Evolutionary conservation across 345 rosid genomes (phyloP).

Genomic region (Syzygium grande): DNA sequence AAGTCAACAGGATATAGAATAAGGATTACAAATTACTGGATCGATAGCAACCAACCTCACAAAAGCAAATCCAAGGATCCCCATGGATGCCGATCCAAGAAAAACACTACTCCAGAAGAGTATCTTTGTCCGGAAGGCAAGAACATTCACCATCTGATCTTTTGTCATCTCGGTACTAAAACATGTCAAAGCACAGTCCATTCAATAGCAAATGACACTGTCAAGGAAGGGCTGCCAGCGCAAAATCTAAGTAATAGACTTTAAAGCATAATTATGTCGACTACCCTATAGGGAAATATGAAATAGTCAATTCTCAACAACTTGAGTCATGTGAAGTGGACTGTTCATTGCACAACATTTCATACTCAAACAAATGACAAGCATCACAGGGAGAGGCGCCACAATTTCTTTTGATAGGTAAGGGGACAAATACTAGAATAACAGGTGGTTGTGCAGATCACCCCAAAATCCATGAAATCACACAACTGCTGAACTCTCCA

Average conservation of each 20-base stretch:
- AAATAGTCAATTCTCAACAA: background rate
- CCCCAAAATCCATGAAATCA: too few species aligned
- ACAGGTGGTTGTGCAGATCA: too few species aligned
- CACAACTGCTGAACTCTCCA: too few species aligned
- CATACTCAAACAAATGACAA: background rate
- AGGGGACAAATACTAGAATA: too few species aligned
- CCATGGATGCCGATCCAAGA: constrained; percentile 58
- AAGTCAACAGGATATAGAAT: background rate
- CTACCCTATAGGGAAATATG: background rate
- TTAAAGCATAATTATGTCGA: background rate
- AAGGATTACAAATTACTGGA: background rate
- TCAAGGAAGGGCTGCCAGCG: too few species aligned
- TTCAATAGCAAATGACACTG: too few species aligned
- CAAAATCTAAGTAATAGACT: background rate
- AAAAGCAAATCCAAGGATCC: constrained; percentile 67
- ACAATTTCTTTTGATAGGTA: too few species aligned
- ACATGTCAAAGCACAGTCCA: background rate
- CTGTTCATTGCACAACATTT: background rate
- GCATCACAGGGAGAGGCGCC: too few species aligned
- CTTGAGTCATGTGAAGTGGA: background rate
- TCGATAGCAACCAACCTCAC: constrained; percentile 32
- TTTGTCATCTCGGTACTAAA: constrained; percentile 74
- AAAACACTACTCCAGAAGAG: constrained; percentile 52
- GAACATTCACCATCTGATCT: constrained; percentile 66
- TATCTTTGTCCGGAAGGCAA: constrained; percentile 41